Evolutionary conservation across 345 rosid species (phyloP).

Genomic region (Sapria himalayana): DNA sequence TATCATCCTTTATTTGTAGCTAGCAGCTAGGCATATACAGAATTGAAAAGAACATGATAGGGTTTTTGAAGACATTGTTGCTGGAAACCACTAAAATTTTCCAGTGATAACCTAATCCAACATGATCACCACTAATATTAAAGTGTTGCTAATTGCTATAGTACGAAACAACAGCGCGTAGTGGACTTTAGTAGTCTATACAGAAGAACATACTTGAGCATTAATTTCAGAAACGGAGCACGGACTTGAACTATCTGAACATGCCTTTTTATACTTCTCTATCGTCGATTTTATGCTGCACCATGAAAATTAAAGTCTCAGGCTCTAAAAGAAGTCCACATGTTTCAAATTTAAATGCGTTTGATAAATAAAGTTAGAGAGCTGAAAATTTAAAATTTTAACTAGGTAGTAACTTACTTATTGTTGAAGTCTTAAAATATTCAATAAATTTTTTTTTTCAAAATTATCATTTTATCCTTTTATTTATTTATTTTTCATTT

Average conservation of each 20-base stretch:
- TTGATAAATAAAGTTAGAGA: constrained; percentile 1
- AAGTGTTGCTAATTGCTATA: background rate
- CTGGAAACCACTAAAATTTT: no score
- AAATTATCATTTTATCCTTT: background rate
- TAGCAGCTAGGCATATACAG: no score
- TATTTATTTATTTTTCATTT: background rate
- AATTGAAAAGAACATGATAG: no score
- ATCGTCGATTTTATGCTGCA: constrained; percentile 70
- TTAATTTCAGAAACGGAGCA: constrained; percentile 68
- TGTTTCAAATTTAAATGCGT: background rate
- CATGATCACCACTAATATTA: background rate
- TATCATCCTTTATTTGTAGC: no score
- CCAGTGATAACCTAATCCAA: background rate
- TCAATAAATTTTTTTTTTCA: no score
- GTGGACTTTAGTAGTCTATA: background rate
- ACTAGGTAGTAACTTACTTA: no score
- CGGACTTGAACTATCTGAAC: constrained; percentile 41
- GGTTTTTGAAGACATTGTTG: no score
- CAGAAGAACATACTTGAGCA: constrained; percentile 44
- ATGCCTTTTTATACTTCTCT: constrained; percentile 87
- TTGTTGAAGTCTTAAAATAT: no score
- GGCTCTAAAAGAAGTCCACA: background rate
- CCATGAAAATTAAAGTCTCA: background rate
- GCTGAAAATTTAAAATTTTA: constrained; percentile 5
- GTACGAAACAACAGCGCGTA: no score